Conservation (phyloP, 129 eudicot genomes). For the Mikania micrantha region DNA sequence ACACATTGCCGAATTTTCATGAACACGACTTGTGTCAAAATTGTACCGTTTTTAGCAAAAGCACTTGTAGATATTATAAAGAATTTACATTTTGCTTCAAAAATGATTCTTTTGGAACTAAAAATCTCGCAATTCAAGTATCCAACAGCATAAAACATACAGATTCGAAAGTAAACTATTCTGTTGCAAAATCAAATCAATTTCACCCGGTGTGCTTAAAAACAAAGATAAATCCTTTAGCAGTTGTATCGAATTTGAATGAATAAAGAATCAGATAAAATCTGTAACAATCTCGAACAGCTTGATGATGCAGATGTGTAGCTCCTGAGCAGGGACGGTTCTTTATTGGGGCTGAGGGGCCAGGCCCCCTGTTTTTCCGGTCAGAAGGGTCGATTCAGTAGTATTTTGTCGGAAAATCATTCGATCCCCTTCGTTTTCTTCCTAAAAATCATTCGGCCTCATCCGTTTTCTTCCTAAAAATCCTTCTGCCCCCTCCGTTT, state of each 20-base stretch:
- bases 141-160: slow-evolving; percentile 15
- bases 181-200: no score
- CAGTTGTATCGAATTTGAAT: neutral
- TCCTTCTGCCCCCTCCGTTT: no score
- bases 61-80: neutral
- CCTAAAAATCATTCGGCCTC: no score
- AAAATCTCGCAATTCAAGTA: slow-evolving; percentile 1
- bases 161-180: neutral
- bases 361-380: no score
- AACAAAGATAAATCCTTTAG: neutral
- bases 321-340: no score
- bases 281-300: neutral
- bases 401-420: no score
- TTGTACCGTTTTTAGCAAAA: slow-evolving; percentile 14
- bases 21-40: slow-evolving; percentile 6
- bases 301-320: neutral
- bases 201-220: no score
- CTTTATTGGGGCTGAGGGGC: no score
- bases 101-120: slow-evolving; percentile 12
- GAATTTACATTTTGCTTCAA: slow-evolving; percentile 22
- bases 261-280: slow-evolving; percentile 2
- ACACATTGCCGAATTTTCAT: no score
- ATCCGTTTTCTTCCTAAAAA: no score
- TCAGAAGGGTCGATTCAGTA: no score
- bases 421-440: no score